Evolutionary conservation across 768 basidiomycete species (phyloP), one percentile per base, ranked within the genome.

Genomic region (Suillus plorans): DNA sequence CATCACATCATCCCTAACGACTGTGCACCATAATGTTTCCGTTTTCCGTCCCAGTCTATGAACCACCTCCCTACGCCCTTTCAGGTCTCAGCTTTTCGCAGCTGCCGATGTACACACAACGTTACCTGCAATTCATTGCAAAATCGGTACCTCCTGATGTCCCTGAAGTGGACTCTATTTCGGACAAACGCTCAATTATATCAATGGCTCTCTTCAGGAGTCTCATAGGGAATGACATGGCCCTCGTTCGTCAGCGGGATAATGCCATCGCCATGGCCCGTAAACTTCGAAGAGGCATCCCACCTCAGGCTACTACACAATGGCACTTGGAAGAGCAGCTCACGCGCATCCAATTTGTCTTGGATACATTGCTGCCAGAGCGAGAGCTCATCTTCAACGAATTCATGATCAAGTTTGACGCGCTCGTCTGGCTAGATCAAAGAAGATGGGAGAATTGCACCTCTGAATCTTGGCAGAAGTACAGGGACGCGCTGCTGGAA

Each of bases 351-450:
- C 31, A 16, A 5, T 5, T 62, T 39, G 63, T 70, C 20, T 5
- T 59, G 0, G 45, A 10, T 13, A 63, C 56, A 36, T 37, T 71
- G 14, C 16, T 69, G 5, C 69, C 71, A 37, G 66, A 66, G 36
- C 66, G 67, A 41, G 28, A 63, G 52, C 31, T 25, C 31, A 41
- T 64, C 53, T 13, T 72, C 45, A 62, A 63, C 25, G 56, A 64
- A 10, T 72, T 66, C 25, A 39, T 69, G 50, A 42, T 62, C 52
- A 64, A 60, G 37, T 68, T 67, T 45, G 68, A 73, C 56, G 65
- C 68, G 31, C 65, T 72, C 4, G 53, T 73, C 14, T 72, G 71
- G 72, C 64, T 69, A 18, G 61, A 68, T 44, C 45, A 34, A 52
- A 9, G 59, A 31, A 28, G 58, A 18, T 57, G 45, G 39, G 10